Percentiles rank a stretch among this genome's conserved stretches.
Conservation (phyloP, 345 rosid genomes). For the Cochlearia excelsa region DNA sequence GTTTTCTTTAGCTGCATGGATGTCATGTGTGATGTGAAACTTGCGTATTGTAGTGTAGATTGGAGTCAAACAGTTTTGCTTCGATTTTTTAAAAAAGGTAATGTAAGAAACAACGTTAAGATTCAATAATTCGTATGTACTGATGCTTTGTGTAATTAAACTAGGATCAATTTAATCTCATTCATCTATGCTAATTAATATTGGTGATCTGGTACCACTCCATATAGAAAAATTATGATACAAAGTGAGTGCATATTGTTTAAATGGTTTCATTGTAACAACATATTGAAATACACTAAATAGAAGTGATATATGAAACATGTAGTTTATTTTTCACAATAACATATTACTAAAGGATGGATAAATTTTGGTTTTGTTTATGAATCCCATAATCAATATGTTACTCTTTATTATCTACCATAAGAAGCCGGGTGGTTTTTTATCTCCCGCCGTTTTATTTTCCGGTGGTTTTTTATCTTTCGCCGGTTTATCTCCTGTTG, state of each 20-base stretch:
- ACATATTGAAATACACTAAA: slow-evolving; percentile 4
- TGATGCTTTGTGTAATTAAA: not conserved
- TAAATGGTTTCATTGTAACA: slow-evolving; percentile 6
- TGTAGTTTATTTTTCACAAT: not conserved
- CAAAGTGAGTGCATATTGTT: not conserved
- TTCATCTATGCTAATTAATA: not conserved
- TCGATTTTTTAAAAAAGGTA: not conserved
- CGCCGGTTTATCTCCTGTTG: not conserved
- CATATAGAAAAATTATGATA: not conserved
- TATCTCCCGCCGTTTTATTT: not conserved
- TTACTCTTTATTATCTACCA: not conserved
- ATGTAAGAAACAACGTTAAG: not conserved
- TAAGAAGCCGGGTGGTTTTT: not conserved
- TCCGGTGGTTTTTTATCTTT: not conserved
- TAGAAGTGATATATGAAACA: slow-evolving; percentile 11
- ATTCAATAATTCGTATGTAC: not conserved
- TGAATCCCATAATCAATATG: slow-evolving; percentile 3
- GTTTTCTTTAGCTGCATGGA: too few species aligned
- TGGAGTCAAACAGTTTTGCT: too few species aligned
- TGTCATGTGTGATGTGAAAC: too few species aligned
- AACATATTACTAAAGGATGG: not conserved
- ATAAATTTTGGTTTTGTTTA: slow-evolving; percentile 4
- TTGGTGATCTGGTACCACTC: not conserved
- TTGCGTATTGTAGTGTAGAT: too few species aligned
- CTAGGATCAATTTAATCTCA: slow-evolving; percentile 7